Conservation (phyloP, 306 rosid genomes). For the Quercus alba region DNA sequence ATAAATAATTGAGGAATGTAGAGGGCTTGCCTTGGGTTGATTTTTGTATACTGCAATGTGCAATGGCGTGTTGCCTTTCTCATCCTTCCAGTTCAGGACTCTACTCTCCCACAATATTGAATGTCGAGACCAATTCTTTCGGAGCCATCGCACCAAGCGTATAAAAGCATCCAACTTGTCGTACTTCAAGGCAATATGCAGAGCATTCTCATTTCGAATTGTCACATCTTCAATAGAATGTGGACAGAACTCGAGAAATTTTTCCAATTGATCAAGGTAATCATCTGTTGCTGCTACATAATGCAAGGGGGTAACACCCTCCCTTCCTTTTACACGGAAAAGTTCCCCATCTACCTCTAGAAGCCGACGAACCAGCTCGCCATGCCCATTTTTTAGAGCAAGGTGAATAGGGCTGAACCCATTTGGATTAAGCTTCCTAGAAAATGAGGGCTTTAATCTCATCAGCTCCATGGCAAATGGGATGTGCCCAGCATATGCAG, state of each 20-base stretch:
- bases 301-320: neutral
- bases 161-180: constrained; percentile 13
- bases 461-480: constrained; percentile 35
- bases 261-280: constrained; percentile 13
- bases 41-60: constrained; percentile 26
- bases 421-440: neutral
- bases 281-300: constrained; percentile 14
- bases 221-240: constrained; percentile 30
- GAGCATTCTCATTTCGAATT: constrained; percentile 29
- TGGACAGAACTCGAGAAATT: constrained; percentile 32
- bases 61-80: constrained; percentile 28
- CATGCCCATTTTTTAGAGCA: neutral
- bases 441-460: neutral
- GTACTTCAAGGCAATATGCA: constrained; percentile 36
- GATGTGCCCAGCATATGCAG: constrained; percentile 25
- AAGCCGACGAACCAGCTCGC: neutral
- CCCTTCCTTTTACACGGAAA: neutral
- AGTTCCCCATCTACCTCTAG: neutral
- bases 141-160: too few relatives aligned
- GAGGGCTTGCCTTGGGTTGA: constrained; percentile 15
- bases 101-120: neutral
- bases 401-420: constrained; percentile 9
- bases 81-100: constrained; percentile 25
- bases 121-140: too few relatives aligned
- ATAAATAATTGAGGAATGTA: neutral